Conservation (phyloP, 2,329 filamentous ascomycete genomes). For the Fusarium sp. region DNA sequence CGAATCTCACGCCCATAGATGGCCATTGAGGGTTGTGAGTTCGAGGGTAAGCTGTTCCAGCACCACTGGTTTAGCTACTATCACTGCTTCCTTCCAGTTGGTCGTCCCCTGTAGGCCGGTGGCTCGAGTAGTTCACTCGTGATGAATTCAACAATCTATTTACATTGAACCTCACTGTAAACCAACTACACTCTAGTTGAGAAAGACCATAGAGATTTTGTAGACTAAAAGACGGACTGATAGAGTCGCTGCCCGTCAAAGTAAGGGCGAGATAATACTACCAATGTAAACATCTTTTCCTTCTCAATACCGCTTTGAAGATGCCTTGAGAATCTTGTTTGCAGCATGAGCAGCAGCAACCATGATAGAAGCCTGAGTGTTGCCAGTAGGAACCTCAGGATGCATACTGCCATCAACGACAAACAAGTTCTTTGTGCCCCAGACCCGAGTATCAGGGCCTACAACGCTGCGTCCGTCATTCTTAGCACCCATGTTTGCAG, state of each 20-base stretch:
- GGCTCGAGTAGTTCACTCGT: not conserved
- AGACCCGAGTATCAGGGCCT: slow-evolving; percentile 48
- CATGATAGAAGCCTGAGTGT: slow-evolving; percentile 43
- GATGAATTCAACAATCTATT: not conserved
- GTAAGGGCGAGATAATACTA: not conserved
- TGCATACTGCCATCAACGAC: slow-evolving; percentile 49
- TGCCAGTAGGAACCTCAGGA: slow-evolving; percentile 46
- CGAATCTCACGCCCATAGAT: not conserved
- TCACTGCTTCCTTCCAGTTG: not conserved
- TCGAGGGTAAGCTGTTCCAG: not conserved
- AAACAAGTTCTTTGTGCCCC: slow-evolving; percentile 47
- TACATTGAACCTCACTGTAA: not conserved
- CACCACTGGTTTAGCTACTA: not conserved
- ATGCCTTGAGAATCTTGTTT: slow-evolving; percentile 34
- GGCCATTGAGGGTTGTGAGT: not conserved
- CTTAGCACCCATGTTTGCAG: slow-evolving; percentile 45
- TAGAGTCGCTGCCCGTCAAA: not conserved
- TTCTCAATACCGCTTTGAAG: not conserved
- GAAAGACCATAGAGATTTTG: not conserved
- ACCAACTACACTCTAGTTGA: not conserved
- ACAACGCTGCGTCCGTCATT: slow-evolving; percentile 50
- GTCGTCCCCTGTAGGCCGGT: not conserved
- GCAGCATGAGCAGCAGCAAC: slow-evolving; percentile 43
- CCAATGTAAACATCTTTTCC: not conserved
- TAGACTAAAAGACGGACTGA: not conserved